phyloP scores from a whole-genome alignment of 805 yeast species.

The Ogataea glucozyma region DNA sequence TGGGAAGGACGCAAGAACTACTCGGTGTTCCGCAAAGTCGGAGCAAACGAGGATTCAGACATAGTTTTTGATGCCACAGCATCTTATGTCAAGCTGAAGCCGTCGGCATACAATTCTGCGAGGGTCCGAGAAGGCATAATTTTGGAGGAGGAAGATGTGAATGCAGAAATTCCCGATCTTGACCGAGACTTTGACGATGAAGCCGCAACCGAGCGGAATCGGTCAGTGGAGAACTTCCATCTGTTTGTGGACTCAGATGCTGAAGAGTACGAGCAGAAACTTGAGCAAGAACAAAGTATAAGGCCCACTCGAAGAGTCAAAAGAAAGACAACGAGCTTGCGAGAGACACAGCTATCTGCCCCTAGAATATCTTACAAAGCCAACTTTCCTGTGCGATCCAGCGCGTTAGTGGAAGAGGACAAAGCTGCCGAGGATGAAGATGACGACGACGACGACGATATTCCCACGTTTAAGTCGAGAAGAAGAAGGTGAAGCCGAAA shows the following conservation, averaged over 20 bases:
- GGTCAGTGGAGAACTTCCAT: not conserved
- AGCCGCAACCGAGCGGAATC: slow-evolving; percentile 7
- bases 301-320: too few relatives aligned
- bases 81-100: slow-evolving; percentile 15
- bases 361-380: too few relatives aligned
- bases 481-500: slow-evolving; percentile 20
- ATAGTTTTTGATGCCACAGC: slow-evolving; percentile 25
- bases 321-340: too few relatives aligned
- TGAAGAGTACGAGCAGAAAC: too few relatives aligned
- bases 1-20: slow-evolving; percentile 20
- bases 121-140: slow-evolving; percentile 15
- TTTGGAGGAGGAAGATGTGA: slow-evolving; percentile 6
- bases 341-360: too few relatives aligned
- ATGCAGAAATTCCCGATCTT: slow-evolving; percentile 17
- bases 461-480: slow-evolving; percentile 33
- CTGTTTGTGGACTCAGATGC: not conserved
- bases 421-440: not conserved
- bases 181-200: slow-evolving; percentile 18
- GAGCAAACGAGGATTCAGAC: slow-evolving; percentile 8
- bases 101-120: slow-evolving; percentile 18
- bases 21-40: slow-evolving; percentile 18
- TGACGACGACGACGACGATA: slow-evolving; percentile 32
- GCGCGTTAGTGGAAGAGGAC: not conserved
- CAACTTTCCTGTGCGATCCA: too few relatives aligned
- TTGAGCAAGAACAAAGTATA: too few relatives aligned